These are phyloP conservation scores for Fusarium lateritium DNA, from an alignment of 2,329 filamentous ascomycete species.

Conservation along the genomic window DNA sequence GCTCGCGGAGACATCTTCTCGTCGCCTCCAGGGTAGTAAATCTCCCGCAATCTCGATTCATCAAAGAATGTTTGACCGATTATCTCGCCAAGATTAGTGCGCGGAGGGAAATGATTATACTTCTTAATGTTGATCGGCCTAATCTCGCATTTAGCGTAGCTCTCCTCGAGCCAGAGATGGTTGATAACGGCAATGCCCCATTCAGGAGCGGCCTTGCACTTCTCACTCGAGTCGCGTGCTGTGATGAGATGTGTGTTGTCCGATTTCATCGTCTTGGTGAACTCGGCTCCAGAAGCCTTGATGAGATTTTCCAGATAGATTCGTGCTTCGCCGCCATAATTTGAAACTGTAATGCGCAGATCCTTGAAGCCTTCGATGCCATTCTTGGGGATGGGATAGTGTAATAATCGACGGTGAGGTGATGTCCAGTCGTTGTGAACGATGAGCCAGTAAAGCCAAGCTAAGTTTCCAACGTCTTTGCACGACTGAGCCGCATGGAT, in stretches of 20 bases:
- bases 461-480: constrained; percentile 91
- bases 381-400: constrained; percentile 86
- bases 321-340: constrained; percentile 94
- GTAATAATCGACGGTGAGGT: constrained; percentile 84
- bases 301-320: constrained; percentile 95
- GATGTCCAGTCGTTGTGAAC: constrained; percentile 91
- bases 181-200: constrained; percentile 94
- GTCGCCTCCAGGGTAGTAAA: constrained; percentile 78
- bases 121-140: constrained; percentile 79
- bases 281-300: constrained; percentile 85
- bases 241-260: constrained; percentile 98
- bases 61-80: constrained; percentile 92
- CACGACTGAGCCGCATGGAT: constrained; percentile 79
- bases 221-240: constrained; percentile 90
- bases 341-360: constrained; percentile 89
- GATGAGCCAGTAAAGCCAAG: constrained; percentile 95
- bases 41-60: constrained; percentile 68
- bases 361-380: constrained; percentile 85
- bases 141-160: constrained; percentile 89
- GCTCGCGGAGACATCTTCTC: constrained; percentile 60
- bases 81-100: constrained; percentile 93
- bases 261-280: constrained; percentile 94
- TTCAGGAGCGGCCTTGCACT: constrained; percentile 91
- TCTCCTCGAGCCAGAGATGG: constrained; percentile 97
- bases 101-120: constrained; percentile 88